phyloP scores from a whole-genome alignment of 2,329 filamentous ascomycete species.

The Fusarium sp. region DNA sequence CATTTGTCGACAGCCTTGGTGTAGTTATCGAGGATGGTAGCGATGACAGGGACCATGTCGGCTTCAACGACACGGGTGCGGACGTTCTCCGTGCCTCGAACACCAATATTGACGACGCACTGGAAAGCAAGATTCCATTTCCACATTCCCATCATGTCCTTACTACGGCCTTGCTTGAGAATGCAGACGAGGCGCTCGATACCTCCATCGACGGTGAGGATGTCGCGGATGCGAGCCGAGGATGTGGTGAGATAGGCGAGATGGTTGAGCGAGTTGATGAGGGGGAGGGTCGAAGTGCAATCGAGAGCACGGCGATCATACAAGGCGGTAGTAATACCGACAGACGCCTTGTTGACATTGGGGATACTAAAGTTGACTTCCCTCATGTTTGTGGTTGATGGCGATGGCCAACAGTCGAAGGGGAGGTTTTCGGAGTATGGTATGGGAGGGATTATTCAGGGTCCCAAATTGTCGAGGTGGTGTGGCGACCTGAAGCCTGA shows the following conservation, averaged over 20 bases:
- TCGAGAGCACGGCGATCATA: constrained; percentile 98
- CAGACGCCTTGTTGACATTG: constrained; percentile 98
- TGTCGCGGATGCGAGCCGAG: constrained; percentile 95
- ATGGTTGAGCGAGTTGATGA: constrained; percentile 99
- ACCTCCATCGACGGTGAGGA: constrained; percentile 97
- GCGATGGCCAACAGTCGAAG: constrained; percentile 30
- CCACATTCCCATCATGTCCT: constrained; percentile 99
- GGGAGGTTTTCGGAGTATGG: constrained; percentile 22
- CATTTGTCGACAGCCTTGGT: constrained; percentile 95
- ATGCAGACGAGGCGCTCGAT: constrained; percentile 97
- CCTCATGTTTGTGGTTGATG: constrained; percentile 77
- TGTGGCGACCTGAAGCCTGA: constrained; percentile 39
- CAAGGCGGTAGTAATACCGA: constrained; percentile 97
- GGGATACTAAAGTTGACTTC: constrained; percentile 99
- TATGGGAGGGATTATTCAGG: constrained; percentile 40
- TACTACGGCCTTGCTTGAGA: constrained; percentile 94
- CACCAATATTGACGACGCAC: constrained; percentile 98
- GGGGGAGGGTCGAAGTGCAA: constrained; percentile 95
- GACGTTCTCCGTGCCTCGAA: constrained; percentile 92
- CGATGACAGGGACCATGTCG: constrained; percentile 98
- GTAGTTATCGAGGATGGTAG: constrained; percentile 98
- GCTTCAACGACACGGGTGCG: constrained; percentile 96
- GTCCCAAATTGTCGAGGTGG: constrained; percentile 36
- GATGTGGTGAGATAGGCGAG: constrained; percentile 98
- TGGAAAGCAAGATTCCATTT: constrained; percentile 99